Conservation (phyloP, 805 yeast species). For the Candida boleticola region DNA sequence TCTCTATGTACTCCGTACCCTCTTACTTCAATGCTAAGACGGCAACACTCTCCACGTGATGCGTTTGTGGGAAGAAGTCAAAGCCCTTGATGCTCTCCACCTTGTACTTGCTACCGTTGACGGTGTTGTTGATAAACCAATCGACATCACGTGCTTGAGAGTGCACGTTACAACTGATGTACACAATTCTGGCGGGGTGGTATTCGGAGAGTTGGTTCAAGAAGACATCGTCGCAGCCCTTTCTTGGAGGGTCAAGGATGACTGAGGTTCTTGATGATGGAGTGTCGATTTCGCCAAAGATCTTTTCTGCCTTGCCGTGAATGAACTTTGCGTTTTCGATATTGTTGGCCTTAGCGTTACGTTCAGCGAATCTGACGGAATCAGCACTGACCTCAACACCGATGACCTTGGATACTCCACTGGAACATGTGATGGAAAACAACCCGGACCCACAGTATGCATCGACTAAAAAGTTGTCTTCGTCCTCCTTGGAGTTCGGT, state of each 20-base stretch:
- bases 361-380: constrained; percentile 81
- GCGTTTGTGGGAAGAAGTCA: constrained; percentile 95
- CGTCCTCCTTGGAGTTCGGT: constrained; percentile 28
- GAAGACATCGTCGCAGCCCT: constrained; percentile 91
- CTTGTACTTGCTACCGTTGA: constrained; percentile 58
- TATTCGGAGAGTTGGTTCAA: constrained; percentile 81
- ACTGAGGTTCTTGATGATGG: constrained; percentile 80
- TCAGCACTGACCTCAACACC: constrained; percentile 96
- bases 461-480: constrained; percentile 70
- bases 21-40: constrained; percentile 48
- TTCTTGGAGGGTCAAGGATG: constrained; percentile 94
- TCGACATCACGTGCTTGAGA: constrained; percentile 95
- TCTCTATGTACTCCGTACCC: too few relatives aligned
- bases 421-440: constrained; percentile 82
- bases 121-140: constrained; percentile 69
- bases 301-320: constrained; percentile 88
- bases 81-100: constrained; percentile 89
- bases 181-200: constrained; percentile 84
- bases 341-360: constrained; percentile 74
- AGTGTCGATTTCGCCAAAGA: constrained; percentile 75
- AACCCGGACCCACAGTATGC: constrained; percentile 97
- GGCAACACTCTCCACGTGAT: constrained; percentile 87
- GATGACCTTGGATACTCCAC: constrained; percentile 76
- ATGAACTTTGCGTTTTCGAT: constrained; percentile 79
- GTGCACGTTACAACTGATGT: constrained; percentile 95